Base-by-base conservation (phyloP, 1,139 yeast genomes). In the Wickerhamomyces sp. region DNA sequence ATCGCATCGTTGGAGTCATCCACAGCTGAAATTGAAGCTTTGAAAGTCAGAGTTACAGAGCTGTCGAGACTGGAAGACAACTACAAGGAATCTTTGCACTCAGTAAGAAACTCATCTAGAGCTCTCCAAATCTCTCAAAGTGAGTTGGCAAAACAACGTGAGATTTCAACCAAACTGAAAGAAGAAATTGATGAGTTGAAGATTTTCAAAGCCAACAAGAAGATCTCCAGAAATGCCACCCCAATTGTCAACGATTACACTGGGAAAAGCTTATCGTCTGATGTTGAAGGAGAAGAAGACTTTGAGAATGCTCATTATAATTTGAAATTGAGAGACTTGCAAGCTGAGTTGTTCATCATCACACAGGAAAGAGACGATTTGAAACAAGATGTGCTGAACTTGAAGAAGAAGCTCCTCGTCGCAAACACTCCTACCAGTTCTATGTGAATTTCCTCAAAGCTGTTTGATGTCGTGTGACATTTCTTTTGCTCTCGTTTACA, bases 331-430 rank as follows among this genome's bases (percentile, higher is more conserved):
- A 78, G 84, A 51, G 95, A 87, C 51, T 65, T 87, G 51, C 85
- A 86, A 50, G 95, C 95, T 2, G 95, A 86, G 55, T 66, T 87
- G 50, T 83, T 73, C 49, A 82, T 87, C 42, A 69, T 82, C 50
- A 80, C 78, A 49, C 91, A 86, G 59, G 96, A 87, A 59, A 73
- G 94, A 47, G 93, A 87, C 53, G 84, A 79, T 49, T 64, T 85
- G 56, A 81, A 83, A 51, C 80, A 78, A 23, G 77, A 70, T 41
- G 73, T 78, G n/a, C 58, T 76, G 21, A 50, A 65, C 2, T 62
- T 80, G 53, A 80, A 79, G 57, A 80, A 79, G 56, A 74, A 74
- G 50, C 60, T 76, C 41, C 68, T 57, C 32, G 47, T 40, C n/a
- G 40, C 38, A 6, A 37, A 29, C n/a, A 39, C 44, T 15, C 50